Conservation (phyloP, 768 basidiomycete species). For the Tremella fuciformis region DNA sequence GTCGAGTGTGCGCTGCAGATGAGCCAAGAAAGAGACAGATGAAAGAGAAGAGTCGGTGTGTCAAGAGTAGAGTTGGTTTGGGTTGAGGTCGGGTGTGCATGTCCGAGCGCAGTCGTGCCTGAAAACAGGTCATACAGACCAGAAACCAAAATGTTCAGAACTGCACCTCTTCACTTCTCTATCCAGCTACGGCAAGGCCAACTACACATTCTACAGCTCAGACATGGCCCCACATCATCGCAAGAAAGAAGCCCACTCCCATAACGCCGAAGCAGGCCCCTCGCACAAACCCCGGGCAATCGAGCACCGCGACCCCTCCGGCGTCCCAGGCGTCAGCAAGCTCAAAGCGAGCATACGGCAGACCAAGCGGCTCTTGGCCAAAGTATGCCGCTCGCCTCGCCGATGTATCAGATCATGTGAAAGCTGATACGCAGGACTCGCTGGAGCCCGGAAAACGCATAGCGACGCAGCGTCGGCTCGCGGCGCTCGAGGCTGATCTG, state of each 20-base stretch:
- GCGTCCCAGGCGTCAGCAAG: slow-evolving; percentile 72
- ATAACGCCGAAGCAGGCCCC: slow-evolving; percentile 16
- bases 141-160: no score
- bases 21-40: no score
- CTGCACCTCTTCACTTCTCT: no score
- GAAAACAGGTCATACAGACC: no score
- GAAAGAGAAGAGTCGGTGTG: no score
- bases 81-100: no score
- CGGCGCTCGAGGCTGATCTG: slow-evolving; percentile 62
- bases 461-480: slow-evolving; percentile 73
- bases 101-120: no score
- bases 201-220: no score
- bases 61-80: not conserved
- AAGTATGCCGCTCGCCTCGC: slow-evolving; percentile 55
- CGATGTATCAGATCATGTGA: not conserved
- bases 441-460: slow-evolving; percentile 80
- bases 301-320: slow-evolving; percentile 31
- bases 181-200: no score
- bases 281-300: slow-evolving; percentile 15
- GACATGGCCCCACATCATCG: no score
- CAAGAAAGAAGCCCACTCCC: no score
- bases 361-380: slow-evolving; percentile 74
- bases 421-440: slow-evolving; percentile 59
- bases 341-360: slow-evolving; percentile 81
- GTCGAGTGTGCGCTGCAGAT: no score